A percentile compares a stretch with the other conserved stretches of the same genome.
Evolutionary conservation across 2,329 filamentous ascomycete species (phyloP).

Genomic region (Fusarium chuoi): DNA sequence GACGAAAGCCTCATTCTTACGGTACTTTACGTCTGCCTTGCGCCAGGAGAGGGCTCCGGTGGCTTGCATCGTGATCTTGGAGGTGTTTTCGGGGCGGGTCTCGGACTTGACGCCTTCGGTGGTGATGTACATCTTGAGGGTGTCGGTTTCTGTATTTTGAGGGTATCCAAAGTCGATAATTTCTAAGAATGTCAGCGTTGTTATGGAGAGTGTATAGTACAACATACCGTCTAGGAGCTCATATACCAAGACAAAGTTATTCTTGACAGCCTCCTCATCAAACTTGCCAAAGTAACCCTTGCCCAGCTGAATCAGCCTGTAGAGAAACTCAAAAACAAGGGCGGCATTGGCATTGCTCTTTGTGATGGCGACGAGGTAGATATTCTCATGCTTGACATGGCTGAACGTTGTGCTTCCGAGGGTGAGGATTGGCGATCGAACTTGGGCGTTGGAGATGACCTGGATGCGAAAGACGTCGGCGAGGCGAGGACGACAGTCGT

Average conservation of each 20-base stretch:
- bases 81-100: constrained; percentile 86
- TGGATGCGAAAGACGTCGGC: constrained; percentile 99
- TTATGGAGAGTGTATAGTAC: rapidly evolving
- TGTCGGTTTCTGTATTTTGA: constrained; percentile 98
- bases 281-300: constrained; percentile 99
- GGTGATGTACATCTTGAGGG: constrained; percentile 99
- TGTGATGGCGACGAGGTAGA: constrained; percentile 95
- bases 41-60: constrained; percentile 97
- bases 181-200: constrained; percentile 63
- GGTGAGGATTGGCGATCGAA: constrained; percentile 96
- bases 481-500: constrained; percentile 95
- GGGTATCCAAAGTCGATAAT: constrained; percentile 99
- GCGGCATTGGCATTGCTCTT: constrained; percentile 99
- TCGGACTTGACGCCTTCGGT: constrained; percentile 98
- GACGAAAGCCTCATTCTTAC: constrained; percentile 99
- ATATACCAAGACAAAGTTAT: constrained; percentile 99
- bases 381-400: constrained; percentile 99
- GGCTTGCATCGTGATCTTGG: constrained; percentile 99
- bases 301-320: constrained; percentile 88
- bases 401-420: constrained; percentile 98
- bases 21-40: constrained; percentile 96
- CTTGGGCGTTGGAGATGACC: constrained; percentile 97
- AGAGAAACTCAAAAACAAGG: constrained; percentile 97
- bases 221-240: constrained; percentile 88
- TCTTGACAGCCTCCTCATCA: constrained; percentile 99